These are phyloP conservation scores for Yamadazyma sp. DNA, from an alignment of 1,139 yeast genomes.

Conservation along the genomic window DNA sequence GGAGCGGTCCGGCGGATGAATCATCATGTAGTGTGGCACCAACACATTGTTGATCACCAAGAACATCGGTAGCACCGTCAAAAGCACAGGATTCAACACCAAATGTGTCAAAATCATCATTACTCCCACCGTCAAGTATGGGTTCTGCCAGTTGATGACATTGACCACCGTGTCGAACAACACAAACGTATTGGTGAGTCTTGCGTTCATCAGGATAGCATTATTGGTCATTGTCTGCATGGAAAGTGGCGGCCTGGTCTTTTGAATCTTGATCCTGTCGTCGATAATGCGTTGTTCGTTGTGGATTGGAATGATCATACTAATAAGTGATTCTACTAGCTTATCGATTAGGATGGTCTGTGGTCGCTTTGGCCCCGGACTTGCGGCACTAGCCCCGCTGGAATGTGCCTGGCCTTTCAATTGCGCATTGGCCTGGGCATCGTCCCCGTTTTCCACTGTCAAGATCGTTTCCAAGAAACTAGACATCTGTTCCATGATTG, in stretches of 20 bases:
- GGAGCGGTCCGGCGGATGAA: constrained; percentile 38
- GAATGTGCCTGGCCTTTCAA: too few relatives aligned
- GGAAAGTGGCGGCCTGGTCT: constrained; percentile 65
- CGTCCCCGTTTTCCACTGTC: constrained; percentile 20
- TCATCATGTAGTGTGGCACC: constrained; percentile 65
- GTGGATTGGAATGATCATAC: constrained; percentile 71
- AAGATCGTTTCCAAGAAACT: constrained; percentile 29
- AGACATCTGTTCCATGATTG: constrained; percentile 31
- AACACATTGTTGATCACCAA: constrained; percentile 55
- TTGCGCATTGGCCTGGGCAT: too few relatives aligned
- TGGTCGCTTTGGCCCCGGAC: neutral
- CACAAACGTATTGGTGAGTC: constrained; percentile 63
- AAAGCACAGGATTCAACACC: constrained; percentile 61
- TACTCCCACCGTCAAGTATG: constrained; percentile 61
- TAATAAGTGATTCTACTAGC: constrained; percentile 64
- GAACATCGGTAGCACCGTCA: constrained; percentile 55
- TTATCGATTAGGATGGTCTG: constrained; percentile 58
- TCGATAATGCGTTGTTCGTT: constrained; percentile 42
- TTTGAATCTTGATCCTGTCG: constrained; percentile 57
- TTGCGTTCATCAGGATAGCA: constrained; percentile 61
- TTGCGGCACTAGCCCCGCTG: too few relatives aligned
- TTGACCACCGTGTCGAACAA: constrained; percentile 55
- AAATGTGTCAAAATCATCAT: constrained; percentile 56
- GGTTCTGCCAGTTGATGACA: constrained; percentile 64
- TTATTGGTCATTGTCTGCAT: constrained; percentile 71